Evolutionary conservation across 2,329 filamentous ascomycete genomes (phyloP).

Genomic region (Blastomyces parvus): DNA sequence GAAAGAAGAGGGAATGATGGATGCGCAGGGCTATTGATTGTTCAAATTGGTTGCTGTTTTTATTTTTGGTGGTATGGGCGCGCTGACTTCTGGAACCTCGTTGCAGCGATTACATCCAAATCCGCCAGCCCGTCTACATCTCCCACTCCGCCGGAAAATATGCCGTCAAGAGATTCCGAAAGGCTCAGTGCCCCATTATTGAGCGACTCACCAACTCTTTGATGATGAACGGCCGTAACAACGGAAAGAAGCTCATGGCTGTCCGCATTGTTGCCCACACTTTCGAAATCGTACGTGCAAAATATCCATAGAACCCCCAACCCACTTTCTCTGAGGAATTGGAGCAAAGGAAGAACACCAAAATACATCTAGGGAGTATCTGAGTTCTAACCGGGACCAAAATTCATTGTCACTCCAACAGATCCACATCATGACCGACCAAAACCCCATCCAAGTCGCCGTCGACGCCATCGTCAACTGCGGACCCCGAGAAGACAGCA

Average conservation of each 20-base stretch:
- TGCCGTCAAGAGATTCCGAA: conserved; percentile 99
- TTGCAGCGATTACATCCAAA: conserved; percentile 96
- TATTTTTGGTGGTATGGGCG: conserved; percentile 13
- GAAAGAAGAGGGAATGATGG: not conserved
- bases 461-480: conserved; percentile 99
- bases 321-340: not conserved
- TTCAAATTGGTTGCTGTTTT: not conserved
- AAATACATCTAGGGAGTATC: not conserved
- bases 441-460: conserved; percentile 99
- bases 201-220: conserved; percentile 99
- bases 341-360: no score
- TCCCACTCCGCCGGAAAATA: conserved; percentile 98
- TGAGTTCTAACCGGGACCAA: not conserved
- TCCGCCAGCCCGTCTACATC: conserved; percentile 97
- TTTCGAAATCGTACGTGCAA: conserved; percentile 89
- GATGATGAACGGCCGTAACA: conserved; percentile 99
- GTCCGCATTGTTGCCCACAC: conserved; percentile 98
- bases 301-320: not conserved
- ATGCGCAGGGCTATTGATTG: not conserved
- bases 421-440: conserved; percentile 99
- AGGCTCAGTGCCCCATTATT: conserved; percentile 99
- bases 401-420: conserved; percentile 34
- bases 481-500: conserved; percentile 98
- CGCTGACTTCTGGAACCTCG: conserved; percentile 23
- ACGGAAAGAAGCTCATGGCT: conserved; percentile 99